Base-by-base conservation (phyloP, 164 flowering plant species). In the Amborella trichopoda region DNA sequence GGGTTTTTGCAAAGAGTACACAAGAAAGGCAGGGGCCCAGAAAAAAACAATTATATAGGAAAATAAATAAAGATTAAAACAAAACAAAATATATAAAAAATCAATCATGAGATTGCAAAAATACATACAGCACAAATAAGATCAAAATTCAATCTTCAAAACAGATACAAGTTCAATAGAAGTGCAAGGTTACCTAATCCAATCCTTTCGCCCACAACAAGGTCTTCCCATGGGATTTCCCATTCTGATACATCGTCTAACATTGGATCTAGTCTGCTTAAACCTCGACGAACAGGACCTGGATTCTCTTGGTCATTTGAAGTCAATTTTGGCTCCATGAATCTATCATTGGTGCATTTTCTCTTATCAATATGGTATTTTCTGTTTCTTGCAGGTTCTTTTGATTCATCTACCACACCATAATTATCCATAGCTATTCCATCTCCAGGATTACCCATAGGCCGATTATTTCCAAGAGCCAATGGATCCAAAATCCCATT, bases 211-310 rank as follows among this genome's bases (percentile, higher is more conserved):
- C 95, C 95, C 65, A 88, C 53, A 25, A 67, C 82, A 66, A 93
- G 75, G 60, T 93, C 85, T 62, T 93, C 94, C 99, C 97, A 93
- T 38, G 66, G 78, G 57, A 93, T 88, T 68, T 93, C 97, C 64
- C 80, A 69, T 45, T 89, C 93, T 59, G 75, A 77, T 16, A 76
- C 82, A 67, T 78, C 84, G 53, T 84, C 96, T 36, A 78, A 65
- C 64, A 76, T 68, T 53, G 77, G 83, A 63, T 81, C 80, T 61
- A 54, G 58, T 58, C 71, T 63, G 53, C 61, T 60, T 55, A 55
- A 40, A 58, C 48, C 54, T 50, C 71, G 54, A 50, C 65, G 63
- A 46, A 57, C 22, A 11, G 72, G 61, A 48, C 60, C 61, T 19
- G 69, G 52, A 61, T 48, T 62, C 53, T 68, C 76, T 11, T 38